Evolutionary conservation across 371 early-diverging fungal genomes (phyloP).

Genomic region (Apophysomyces variabilis): DNA sequence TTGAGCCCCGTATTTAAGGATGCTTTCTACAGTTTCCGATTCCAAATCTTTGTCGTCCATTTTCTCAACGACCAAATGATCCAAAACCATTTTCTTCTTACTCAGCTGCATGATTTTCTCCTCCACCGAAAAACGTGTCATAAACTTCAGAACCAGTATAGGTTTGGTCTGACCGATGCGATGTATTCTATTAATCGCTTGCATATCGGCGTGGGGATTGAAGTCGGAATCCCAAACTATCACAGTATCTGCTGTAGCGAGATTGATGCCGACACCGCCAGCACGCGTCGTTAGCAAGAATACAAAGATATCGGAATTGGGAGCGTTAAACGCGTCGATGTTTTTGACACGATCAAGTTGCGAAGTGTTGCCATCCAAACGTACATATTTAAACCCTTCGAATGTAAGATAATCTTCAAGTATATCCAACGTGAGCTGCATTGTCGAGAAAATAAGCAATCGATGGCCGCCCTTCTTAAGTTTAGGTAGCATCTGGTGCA

Average conservation of each 20-base stretch:
- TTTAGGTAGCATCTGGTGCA: slow-evolving; percentile 71
- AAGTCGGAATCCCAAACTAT: slow-evolving; percentile 95
- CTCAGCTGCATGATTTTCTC: slow-evolving; percentile 82
- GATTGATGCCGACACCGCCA: slow-evolving; percentile 95
- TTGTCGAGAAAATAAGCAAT: slow-evolving; percentile 78
- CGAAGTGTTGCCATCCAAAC: slow-evolving; percentile 85
- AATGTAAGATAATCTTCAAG: slow-evolving; percentile 72
- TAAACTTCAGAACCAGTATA: slow-evolving; percentile 85
- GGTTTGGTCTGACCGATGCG: slow-evolving; percentile 94
- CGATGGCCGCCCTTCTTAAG: slow-evolving; percentile 64
- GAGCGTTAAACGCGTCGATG: slow-evolving; percentile 85
- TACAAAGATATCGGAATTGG: slow-evolving; percentile 73
- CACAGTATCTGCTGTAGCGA: slow-evolving; percentile 93
- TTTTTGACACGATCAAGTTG: slow-evolving; percentile 69
- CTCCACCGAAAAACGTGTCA: slow-evolving; percentile 78
- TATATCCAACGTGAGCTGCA: slow-evolving; percentile 66
- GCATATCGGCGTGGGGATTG: slow-evolving; percentile 92
- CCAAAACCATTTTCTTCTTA: slow-evolving; percentile 84
- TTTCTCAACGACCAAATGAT: slow-evolving; percentile 83
- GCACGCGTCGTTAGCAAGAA: slow-evolving; percentile 89
- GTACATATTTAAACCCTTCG: slow-evolving; percentile 59
- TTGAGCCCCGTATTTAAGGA: slow-evolving; percentile 83
- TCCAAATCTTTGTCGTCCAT: slow-evolving; percentile 71
- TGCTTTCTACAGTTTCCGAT: slow-evolving; percentile 67
- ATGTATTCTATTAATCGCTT: slow-evolving; percentile 93